Conservation (phyloP, 2,329 filamentous ascomycete species). For the Xylaria sp. region DNA sequence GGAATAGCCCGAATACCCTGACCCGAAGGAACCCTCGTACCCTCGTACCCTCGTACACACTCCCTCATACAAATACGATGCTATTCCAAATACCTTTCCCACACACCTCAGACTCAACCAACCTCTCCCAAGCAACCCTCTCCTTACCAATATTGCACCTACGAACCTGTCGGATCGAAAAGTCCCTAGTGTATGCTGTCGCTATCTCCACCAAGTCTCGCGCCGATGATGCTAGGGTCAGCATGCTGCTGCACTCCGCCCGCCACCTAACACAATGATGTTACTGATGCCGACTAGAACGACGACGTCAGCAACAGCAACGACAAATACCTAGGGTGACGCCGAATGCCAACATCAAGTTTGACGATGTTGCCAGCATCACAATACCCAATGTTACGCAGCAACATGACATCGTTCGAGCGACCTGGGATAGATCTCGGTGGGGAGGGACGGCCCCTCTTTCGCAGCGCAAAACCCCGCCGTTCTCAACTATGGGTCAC, state of each 20-base stretch:
- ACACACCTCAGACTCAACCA: conserved; percentile 6
- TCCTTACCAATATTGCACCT: not conserved
- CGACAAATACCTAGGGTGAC: not conserved
- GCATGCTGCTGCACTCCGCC: conserved; percentile 12
- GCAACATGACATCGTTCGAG: conserved; percentile 16
- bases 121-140: not conserved
- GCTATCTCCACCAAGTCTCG: not conserved
- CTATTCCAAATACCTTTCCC: conserved; percentile 26
- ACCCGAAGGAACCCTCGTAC: not conserved
- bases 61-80: not conserved
- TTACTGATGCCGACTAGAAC: not conserved
- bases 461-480: conserved; percentile 4
- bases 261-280: not conserved
- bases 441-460: conserved; percentile 14
- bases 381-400: conserved; percentile 18
- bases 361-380: not conserved
- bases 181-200: not conserved
- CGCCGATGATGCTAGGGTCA: not conserved
- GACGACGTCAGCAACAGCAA: not conserved
- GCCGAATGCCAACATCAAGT: not conserved
- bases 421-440: conserved; percentile 7
- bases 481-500: not conserved
- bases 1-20: not conserved
- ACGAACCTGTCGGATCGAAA: too few species aligned
- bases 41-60: conserved; percentile 7